Evolutionary conservation across 768 basidiomycete species (phyloP).

Genomic region (Amanita muscaria): DNA sequence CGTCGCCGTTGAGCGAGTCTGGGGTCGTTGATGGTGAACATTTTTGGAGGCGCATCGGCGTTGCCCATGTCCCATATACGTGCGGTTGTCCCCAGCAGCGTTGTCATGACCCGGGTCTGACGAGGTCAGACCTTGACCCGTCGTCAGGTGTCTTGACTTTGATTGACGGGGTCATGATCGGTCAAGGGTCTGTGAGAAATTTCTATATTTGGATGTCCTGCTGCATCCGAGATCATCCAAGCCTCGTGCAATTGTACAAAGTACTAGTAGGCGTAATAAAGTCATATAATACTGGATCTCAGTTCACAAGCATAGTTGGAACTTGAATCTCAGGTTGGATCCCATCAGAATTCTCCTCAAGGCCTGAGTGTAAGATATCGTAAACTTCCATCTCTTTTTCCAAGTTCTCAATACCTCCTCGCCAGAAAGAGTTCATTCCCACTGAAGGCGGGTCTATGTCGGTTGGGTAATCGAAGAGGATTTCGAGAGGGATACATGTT

Average conservation of each 20-base stretch:
- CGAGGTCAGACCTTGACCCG: slow-evolving; percentile 3
- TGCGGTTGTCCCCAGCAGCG: not conserved
- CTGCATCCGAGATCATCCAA: not conserved
- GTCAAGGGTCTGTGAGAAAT: slow-evolving; percentile 4
- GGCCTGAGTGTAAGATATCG: slow-evolving; percentile 9
- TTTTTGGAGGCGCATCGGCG: no score
- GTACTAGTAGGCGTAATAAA: no score
- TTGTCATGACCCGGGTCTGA: slow-evolving; percentile 3
- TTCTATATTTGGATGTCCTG: not conserved
- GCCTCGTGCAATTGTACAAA: no score
- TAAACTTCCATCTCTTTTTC: slow-evolving; percentile 14
- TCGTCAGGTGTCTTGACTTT: not conserved
- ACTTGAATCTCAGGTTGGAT: no score
- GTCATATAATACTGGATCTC: no score
- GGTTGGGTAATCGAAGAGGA: slow-evolving; percentile 9
- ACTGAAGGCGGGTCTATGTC: slow-evolving; percentile 2
- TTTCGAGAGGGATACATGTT: slow-evolving; percentile 5
- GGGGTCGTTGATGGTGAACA: no score
- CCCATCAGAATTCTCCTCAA: not conserved
- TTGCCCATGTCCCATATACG: not conserved
- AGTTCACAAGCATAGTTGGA: no score
- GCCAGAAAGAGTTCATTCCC: slow-evolving; percentile 13
- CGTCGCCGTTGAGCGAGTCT: no score
- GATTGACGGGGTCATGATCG: not conserved
- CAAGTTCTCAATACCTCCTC: slow-evolving; percentile 13